These are phyloP conservation scores for Irpex sp. DNA, from an alignment of 1,284 basidiomycete genomes.

Conservation along the genomic window DNA sequence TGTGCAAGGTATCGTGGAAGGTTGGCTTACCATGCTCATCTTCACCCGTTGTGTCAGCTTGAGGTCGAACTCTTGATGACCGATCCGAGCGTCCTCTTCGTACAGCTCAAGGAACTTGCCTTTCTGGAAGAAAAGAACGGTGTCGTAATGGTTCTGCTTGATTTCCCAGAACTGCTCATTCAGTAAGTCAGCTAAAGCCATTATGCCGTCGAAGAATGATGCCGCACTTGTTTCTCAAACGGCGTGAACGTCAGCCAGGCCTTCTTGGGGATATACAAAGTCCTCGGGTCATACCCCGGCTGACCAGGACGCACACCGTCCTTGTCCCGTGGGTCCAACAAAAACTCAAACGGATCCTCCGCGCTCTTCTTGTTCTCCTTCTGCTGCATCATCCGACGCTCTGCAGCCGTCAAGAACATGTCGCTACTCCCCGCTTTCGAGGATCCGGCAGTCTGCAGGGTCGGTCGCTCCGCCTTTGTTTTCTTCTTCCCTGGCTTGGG, in stretches of 20 bases:
- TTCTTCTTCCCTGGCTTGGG: slow-evolving; percentile 26
- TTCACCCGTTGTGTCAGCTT: slow-evolving; percentile 91
- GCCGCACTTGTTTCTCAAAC: slow-evolving; percentile 83
- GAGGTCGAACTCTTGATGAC: slow-evolving; percentile 88
- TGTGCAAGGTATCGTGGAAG: neutral
- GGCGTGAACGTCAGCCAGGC: slow-evolving; percentile 88
- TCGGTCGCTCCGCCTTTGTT: slow-evolving; percentile 18
- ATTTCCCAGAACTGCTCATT: slow-evolving; percentile 99
- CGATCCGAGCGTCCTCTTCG: slow-evolving; percentile 88
- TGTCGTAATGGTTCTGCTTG: slow-evolving; percentile 93
- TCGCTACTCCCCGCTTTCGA: slow-evolving; percentile 25
- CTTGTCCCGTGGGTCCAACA: slow-evolving; percentile 77
- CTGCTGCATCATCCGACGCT: slow-evolving; percentile 68
- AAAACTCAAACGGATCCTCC: slow-evolving; percentile 82
- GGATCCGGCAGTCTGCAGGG: slow-evolving; percentile 23
- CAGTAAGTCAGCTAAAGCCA: too few species aligned
- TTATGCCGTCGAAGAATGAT: too few species aligned
- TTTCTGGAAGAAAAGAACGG: slow-evolving; percentile 96
- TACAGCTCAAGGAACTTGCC: slow-evolving; percentile 78
- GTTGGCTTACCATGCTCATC: slow-evolving; percentile 84
- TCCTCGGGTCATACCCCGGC: slow-evolving; percentile 90
- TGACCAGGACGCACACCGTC: slow-evolving; percentile 77
- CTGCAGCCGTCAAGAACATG: slow-evolving; percentile 81
- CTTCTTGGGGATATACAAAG: slow-evolving; percentile 74
- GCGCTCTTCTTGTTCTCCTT: slow-evolving; percentile 79